Percentiles rank a stretch among this genome's conserved stretches.
Evolutionary conservation across 805 yeast genomes (phyloP).

Genomic region (Kregervanrija delftensis): DNA sequence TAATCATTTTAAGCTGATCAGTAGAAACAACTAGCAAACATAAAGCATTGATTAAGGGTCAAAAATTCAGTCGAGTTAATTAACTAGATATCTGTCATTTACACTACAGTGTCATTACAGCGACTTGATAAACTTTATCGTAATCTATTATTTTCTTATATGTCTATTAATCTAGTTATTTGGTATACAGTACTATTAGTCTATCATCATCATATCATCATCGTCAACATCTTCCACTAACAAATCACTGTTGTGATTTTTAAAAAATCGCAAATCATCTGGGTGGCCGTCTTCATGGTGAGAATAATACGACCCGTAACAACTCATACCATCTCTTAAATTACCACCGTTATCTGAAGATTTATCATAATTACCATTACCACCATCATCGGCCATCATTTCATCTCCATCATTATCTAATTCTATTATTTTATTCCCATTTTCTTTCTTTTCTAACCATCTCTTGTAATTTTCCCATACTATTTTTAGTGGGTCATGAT

Average conservation of each 20-base stretch:
- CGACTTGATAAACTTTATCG: too few species aligned
- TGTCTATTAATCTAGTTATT: too few species aligned
- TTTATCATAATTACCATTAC: neutral
- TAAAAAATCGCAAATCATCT: too few species aligned
- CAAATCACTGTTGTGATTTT: neutral
- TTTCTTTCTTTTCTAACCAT: conserved; percentile 6
- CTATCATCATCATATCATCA: conserved; percentile 8
- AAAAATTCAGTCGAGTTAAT: neutral
- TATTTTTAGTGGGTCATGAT: conserved; percentile 11
- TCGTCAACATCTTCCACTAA: conserved; percentile 4
- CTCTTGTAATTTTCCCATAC: conserved; percentile 10
- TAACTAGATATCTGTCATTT: conserved; percentile 2
- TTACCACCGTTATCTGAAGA: neutral
- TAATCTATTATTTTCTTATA: neutral
- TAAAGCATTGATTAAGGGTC: neutral
- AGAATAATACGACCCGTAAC: conserved; percentile 12
- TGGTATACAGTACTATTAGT: neutral
- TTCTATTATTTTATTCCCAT: conserved; percentile 4
- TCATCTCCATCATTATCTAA: conserved; percentile 9
- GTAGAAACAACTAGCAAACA: neutral
- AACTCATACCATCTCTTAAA: conserved; percentile 9
- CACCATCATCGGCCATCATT: conserved; percentile 3
- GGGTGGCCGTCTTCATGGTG: conserved; percentile 5
- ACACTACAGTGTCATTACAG: neutral
- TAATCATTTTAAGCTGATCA: neutral